A percentile compares a stretch with the other conserved stretches of the same genome.
These are phyloP conservation scores for Stephania japonica DNA, from an alignment of 164 flowering plant species.

Conservation along the genomic window DNA sequence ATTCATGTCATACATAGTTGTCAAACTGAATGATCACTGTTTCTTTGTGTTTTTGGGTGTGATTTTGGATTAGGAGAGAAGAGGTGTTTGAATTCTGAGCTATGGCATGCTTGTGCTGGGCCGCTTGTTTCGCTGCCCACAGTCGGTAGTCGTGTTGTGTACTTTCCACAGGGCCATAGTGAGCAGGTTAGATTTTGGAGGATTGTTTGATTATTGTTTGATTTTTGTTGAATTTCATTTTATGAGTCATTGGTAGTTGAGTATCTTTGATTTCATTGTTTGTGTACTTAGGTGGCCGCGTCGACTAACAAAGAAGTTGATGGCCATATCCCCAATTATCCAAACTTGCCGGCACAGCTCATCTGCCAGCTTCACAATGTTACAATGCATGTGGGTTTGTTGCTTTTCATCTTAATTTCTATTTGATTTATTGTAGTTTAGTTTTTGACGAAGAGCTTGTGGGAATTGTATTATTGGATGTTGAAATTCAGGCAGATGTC, in stretches of 20 bases:
- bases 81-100: conserved; percentile 82
- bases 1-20: too few relatives aligned
- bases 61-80: conserved; percentile 47
- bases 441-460: not conserved
- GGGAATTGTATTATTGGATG: not conserved
- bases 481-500: conserved; percentile 70
- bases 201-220: conserved; percentile 1
- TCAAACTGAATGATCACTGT: too few relatives aligned
- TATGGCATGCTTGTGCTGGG: conserved; percentile 97
- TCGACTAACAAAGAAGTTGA: conserved; percentile 81
- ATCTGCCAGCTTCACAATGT: conserved; percentile 83
- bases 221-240: not conserved
- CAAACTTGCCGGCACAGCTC: conserved; percentile 76
- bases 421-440: not conserved
- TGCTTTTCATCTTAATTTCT: not conserved
- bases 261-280: not conserved
- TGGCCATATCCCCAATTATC: conserved; percentile 81
- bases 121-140: conserved; percentile 83
- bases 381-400: conserved; percentile 75
- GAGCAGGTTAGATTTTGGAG: conserved; percentile 52
- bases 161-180: conserved; percentile 89
- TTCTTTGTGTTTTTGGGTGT: not conserved
- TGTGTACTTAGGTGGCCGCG: conserved; percentile 54
- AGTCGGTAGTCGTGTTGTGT: conserved; percentile 70
- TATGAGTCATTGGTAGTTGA: not conserved